These are phyloP conservation scores for Hymenoscyphus fructigenus DNA, from an alignment of 2,329 filamentous ascomycete species.

Conservation along the genomic window DNA sequence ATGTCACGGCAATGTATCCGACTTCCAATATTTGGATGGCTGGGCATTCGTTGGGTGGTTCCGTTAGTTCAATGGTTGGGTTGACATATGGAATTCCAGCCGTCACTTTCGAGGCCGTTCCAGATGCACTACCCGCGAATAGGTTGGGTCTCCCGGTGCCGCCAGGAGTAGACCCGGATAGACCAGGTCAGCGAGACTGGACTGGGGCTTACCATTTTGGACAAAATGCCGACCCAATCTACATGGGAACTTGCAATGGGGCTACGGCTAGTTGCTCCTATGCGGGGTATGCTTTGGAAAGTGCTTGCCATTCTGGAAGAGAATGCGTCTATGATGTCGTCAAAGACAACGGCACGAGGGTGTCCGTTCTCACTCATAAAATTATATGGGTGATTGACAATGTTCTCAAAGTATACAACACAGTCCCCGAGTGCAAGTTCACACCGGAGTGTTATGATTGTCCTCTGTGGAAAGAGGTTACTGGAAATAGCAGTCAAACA, in stretches of 20 bases:
- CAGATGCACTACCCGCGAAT: constrained; percentile 82
- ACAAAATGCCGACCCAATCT: constrained; percentile 93
- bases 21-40: constrained; percentile 82
- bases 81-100: constrained; percentile 87
- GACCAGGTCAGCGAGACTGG: constrained; percentile 67
- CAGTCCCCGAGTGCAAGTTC: constrained; percentile 71
- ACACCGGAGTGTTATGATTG: constrained; percentile 87
- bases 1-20: constrained; percentile 87
- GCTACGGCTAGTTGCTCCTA: constrained; percentile 87
- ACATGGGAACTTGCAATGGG: constrained; percentile 89
- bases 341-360: constrained; percentile 85
- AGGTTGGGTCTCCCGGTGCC: constrained; percentile 84
- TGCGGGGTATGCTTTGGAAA: constrained; percentile 90
- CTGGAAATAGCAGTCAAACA: constrained; percentile 74
- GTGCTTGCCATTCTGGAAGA: constrained; percentile 83
- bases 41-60: constrained; percentile 89
- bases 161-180: constrained; percentile 70
- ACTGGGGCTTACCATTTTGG: constrained; percentile 90
- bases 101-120: constrained; percentile 92
- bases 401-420: constrained; percentile 80
- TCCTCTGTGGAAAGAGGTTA: constrained; percentile 79
- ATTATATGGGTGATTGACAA: constrained; percentile 86
- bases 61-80: constrained; percentile 83
- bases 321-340: constrained; percentile 94
- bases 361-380: constrained; percentile 87